A percentile compares a stretch with the other conserved stretches of the same genome.
Evolutionary conservation across 805 yeast species (phyloP).

Genomic region (Yamadazyma nakazawae): DNA sequence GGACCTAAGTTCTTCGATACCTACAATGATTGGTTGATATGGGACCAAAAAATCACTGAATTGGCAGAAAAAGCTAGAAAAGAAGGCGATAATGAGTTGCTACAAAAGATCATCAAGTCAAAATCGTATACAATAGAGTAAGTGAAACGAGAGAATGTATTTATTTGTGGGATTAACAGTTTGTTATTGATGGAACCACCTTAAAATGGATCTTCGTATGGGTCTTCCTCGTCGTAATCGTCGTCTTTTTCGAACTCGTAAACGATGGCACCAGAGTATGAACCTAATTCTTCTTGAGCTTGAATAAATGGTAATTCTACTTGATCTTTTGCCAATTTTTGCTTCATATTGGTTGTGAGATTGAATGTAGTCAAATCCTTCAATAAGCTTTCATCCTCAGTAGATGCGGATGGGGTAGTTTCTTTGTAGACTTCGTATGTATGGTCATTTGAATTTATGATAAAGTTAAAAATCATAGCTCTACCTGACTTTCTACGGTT

Average conservation of each 20-base stretch:
- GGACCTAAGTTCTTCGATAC: conserved; percentile 16
- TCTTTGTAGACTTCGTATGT: conserved; percentile 28
- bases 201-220: conserved; percentile 92
- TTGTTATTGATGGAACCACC: no score
- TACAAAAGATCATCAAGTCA: conserved; percentile 2
- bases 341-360: conserved; percentile 69
- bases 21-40: conserved; percentile 19
- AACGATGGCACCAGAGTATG: conserved; percentile 86
- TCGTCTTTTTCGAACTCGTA: conserved; percentile 96
- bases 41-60: conserved; percentile 14
- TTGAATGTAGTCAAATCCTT: conserved; percentile 86
- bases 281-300: conserved; percentile 68
- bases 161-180: not conserved
- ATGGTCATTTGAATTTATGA: conserved; percentile 49
- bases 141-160: not conserved
- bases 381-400: conserved; percentile 53
- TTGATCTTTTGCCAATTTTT: conserved; percentile 72
- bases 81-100: conserved; percentile 3
- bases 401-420: conserved; percentile 13
- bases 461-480: conserved; percentile 54
- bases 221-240: conserved; percentile 97
- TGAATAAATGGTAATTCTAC: conserved; percentile 90
- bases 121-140: conserved; percentile 1
- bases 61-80: conserved; percentile 6
- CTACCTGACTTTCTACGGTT: conserved; percentile 86